These are phyloP conservation scores for Mucor plumbeus DNA, from an alignment of 371 early-diverging fungal genomes.

Conservation along the genomic window DNA sequence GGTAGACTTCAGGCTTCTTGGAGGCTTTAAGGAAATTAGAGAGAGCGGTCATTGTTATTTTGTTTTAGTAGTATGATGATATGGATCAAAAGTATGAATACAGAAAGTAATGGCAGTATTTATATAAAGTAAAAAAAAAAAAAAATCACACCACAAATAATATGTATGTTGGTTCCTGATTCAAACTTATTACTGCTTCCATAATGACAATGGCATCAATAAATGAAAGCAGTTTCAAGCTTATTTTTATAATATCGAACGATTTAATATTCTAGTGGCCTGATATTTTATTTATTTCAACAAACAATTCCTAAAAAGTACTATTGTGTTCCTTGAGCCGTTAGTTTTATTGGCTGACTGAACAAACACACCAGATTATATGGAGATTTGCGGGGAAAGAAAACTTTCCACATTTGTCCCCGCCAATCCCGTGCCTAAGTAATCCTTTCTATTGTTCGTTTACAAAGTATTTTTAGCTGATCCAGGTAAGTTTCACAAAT, in stretches of 20 bases:
- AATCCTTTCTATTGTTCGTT: no score
- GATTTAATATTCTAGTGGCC: constrained; percentile 5
- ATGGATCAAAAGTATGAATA: background rate
- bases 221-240: background rate
- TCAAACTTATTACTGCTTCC: background rate
- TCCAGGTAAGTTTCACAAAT: no score
- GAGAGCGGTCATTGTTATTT: constrained; percentile 21
- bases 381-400: no score
- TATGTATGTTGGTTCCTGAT: constrained; percentile 2
- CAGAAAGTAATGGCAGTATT: background rate
- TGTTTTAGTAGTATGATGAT: background rate
- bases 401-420: no score
- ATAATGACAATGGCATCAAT: background rate
- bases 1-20: constrained; percentile 48
- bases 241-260: constrained; percentile 4
- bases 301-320: background rate
- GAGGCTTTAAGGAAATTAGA: constrained; percentile 38
- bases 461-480: no score
- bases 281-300: background rate
- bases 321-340: background rate
- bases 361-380: no score
- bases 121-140: background rate
- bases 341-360: background rate
- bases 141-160: constrained; percentile 8
- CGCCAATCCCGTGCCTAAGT: no score